These are phyloP conservation scores for Pseudozyma sp. DNA, from an alignment of 1,284 basidiomycete genomes.

Conservation along the genomic window DNA sequence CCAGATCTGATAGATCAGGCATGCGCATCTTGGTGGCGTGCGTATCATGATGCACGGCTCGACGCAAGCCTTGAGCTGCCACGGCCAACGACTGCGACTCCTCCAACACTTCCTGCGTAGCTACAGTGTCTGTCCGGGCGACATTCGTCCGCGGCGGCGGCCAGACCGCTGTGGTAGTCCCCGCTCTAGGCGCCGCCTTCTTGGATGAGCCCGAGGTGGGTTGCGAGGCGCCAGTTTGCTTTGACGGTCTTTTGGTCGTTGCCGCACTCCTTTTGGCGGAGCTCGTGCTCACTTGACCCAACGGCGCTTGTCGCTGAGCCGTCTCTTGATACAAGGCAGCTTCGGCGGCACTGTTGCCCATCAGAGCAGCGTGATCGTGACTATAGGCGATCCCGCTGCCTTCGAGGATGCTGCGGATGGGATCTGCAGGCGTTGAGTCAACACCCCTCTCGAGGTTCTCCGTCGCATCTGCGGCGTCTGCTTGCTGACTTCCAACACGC, in stretches of 20 bases:
- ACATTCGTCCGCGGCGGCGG: conserved; percentile 18
- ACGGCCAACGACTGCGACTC: conserved; percentile 26
- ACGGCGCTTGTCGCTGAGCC: background rate
- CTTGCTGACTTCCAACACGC: conserved; percentile 15
- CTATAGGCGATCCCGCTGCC: conserved; percentile 37
- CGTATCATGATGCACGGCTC: conserved; percentile 6
- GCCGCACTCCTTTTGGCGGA: background rate
- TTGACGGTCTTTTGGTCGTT: background rate
- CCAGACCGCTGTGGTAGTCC: conserved; percentile 13
- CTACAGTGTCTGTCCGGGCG: background rate
- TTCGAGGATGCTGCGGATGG: conserved; percentile 31
- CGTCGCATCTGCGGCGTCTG: background rate
- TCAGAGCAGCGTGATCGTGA: conserved; percentile 32
- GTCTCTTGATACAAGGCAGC: conserved; percentile 22
- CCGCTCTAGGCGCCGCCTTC: background rate
- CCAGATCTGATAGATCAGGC: conserved; percentile 26
- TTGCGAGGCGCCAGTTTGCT: background rate
- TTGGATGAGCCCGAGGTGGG: conserved; percentile 7
- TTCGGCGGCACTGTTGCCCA: conserved; percentile 32
- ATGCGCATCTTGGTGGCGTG: background rate
- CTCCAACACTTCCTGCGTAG: conserved; percentile 8
- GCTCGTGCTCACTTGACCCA: conserved; percentile 6
- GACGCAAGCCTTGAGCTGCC: conserved; percentile 21
- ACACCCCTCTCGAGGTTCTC: background rate
- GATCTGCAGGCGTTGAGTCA: conserved; percentile 8